A percentile compares a stretch with the other conserved stretches of the same genome.
Evolutionary conservation across 202 grass and related monocot species (phyloP).

Genomic region (Panicum hallii): DNA sequence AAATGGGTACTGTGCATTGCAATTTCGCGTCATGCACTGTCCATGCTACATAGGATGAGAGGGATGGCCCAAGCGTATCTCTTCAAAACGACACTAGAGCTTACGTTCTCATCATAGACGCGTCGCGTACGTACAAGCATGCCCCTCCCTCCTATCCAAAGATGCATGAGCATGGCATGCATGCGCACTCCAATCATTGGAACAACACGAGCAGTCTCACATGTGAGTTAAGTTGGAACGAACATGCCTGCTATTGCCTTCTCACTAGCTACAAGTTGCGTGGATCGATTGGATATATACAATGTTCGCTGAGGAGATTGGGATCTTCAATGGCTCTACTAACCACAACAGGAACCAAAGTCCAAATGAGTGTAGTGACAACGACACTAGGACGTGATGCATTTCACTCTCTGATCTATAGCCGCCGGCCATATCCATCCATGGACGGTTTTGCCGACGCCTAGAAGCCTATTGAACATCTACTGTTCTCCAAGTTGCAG

Average conservation of each 20-base stretch:
- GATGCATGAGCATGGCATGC: too few species aligned
- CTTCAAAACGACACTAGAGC: constrained; percentile 9
- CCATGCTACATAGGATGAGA: constrained; percentile 1
- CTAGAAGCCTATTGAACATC: not conserved
- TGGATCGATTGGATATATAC: not conserved
- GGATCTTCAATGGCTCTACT: too few species aligned
- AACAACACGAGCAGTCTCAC: not conserved
- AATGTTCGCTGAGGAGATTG: too few species aligned
- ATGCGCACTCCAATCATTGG: constrained; percentile 29
- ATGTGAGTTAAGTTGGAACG: not conserved
- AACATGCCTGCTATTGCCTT: not conserved
- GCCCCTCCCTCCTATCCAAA: not conserved
- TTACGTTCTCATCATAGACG: not conserved
- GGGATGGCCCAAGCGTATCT: constrained; percentile 1
- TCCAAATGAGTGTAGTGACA: too few species aligned
- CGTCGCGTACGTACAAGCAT: not conserved
- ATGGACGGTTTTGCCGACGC: too few species aligned
- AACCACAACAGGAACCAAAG: too few species aligned
- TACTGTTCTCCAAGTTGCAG: not conserved
- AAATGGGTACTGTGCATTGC: not conserved
- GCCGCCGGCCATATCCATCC: not conserved
- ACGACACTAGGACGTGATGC: too few species aligned
- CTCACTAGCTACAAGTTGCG: not conserved
- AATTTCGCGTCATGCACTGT: not conserved
- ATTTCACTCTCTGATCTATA: not conserved